Percentiles rank a stretch among this genome's conserved stretches.
Conservation (phyloP, 2,329 filamentous ascomycete genomes). For the Ceratocystis variospora region DNA sequence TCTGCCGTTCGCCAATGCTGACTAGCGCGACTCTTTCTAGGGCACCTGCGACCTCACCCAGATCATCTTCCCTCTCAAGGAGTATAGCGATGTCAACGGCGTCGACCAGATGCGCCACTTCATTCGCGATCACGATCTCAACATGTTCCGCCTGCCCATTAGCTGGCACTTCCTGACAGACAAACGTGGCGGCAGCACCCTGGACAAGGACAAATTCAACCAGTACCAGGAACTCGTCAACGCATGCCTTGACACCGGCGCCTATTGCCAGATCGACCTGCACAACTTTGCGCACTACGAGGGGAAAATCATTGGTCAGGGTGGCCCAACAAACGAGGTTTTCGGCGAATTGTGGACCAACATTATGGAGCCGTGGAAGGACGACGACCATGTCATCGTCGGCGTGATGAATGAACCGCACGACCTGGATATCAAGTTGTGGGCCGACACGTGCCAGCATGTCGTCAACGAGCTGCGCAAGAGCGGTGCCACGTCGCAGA, state of each 20-base stretch:
- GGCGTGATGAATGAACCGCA: slow-evolving; percentile 60
- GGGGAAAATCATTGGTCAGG: slow-evolving; percentile 49
- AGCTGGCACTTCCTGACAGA: slow-evolving; percentile 47
- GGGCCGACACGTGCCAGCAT: slow-evolving; percentile 47
- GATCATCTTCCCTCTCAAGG: slow-evolving; percentile 25
- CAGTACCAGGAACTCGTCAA: slow-evolving; percentile 44
- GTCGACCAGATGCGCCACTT: slow-evolving; percentile 45
- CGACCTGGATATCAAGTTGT: slow-evolving; percentile 40
- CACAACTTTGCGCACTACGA: slow-evolving; percentile 50
- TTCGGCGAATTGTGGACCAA: slow-evolving; percentile 46
- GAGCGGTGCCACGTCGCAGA: slow-evolving; percentile 47
- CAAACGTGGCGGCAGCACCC: slow-evolving; percentile 35
- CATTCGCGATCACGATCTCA: slow-evolving; percentile 36
- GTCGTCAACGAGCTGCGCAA: slow-evolving; percentile 52
- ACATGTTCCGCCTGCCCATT: slow-evolving; percentile 40
- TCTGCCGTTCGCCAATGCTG: background rate
- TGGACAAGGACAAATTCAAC: slow-evolving; percentile 35
- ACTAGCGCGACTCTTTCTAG: slow-evolving; percentile 19
- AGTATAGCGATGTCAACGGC: slow-evolving; percentile 26
- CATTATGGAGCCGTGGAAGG: slow-evolving; percentile 44
- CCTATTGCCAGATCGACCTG: slow-evolving; percentile 45
- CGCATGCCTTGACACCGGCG: slow-evolving; percentile 41
- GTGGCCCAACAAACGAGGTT: slow-evolving; percentile 44
- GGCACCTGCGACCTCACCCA: slow-evolving; percentile 26
- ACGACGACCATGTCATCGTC: slow-evolving; percentile 42